These are phyloP conservation scores for Psilocybe cubensis DNA, from an alignment of 768 basidiomycete genomes.

Conservation along the genomic window DNA sequence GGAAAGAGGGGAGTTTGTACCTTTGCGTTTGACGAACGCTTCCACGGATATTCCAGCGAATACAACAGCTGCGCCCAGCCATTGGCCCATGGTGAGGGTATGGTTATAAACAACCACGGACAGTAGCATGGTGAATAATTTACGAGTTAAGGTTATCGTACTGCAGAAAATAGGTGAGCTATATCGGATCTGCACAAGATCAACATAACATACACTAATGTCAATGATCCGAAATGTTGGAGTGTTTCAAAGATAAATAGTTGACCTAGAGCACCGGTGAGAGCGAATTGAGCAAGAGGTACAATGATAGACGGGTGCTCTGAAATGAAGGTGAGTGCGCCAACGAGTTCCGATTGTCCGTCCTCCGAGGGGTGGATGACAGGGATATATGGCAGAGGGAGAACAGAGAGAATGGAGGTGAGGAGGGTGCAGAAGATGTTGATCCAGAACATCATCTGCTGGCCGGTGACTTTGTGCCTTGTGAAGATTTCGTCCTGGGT, in stretches of 20 bases:
- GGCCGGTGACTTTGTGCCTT: constrained; percentile 72
- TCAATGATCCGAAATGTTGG: constrained; percentile 89
- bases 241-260: constrained; percentile 97
- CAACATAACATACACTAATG: constrained; percentile 65
- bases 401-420: constrained; percentile 67
- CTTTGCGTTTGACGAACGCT: constrained; percentile 88
- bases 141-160: constrained; percentile 94
- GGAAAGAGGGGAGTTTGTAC: constrained; percentile 43
- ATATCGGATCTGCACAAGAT: not conserved
- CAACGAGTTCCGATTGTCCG: constrained; percentile 63
- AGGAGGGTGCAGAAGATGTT: constrained; percentile 83
- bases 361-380: constrained; percentile 73
- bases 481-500: constrained; percentile 97
- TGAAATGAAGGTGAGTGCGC: constrained; percentile 73
- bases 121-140: constrained; percentile 97
- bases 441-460: constrained; percentile 99
- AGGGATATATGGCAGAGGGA: constrained; percentile 82
- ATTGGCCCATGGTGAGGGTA: constrained; percentile 81
- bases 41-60: constrained; percentile 97
- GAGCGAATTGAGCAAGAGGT: constrained; percentile 82
- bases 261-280: constrained; percentile 94
- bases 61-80: constrained; percentile 90
- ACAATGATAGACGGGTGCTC: constrained; percentile 74
- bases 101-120: constrained; percentile 94
- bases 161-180: constrained; percentile 39